These are phyloP conservation scores for Suillus sp. DNA, from an alignment of 768 basidiomycete genomes.

Conservation along the genomic window DNA sequence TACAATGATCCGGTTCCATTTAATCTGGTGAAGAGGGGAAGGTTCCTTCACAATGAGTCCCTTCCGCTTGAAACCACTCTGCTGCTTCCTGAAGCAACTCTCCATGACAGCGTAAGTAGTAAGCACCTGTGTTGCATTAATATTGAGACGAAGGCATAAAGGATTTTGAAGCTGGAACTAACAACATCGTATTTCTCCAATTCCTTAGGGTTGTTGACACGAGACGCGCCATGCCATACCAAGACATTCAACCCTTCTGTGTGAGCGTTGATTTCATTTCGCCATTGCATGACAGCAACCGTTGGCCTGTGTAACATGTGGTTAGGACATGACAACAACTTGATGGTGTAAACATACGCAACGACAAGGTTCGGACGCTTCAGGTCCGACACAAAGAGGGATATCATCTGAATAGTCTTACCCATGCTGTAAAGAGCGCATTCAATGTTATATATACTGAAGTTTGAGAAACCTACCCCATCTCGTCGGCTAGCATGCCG, in stretches of 20 bases:
- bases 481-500: conserved; percentile 92
- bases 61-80: conserved; percentile 88
- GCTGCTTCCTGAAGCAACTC: conserved; percentile 90
- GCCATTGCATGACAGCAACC: conserved; percentile 79
- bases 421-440: conserved; percentile 61
- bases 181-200: conserved; percentile 89
- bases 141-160: conserved; percentile 12
- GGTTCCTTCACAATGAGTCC: conserved; percentile 83
- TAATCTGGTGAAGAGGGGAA: conserved; percentile 79
- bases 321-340: background rate
- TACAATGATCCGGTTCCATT: conserved; percentile 83
- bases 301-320: conserved; percentile 39
- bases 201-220: conserved; percentile 65
- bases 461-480: conserved; percentile 63
- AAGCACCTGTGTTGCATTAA: conserved; percentile 53
- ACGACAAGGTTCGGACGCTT: conserved; percentile 87
- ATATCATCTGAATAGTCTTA: conserved; percentile 96
- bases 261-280: conserved; percentile 87
- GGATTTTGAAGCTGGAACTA: conserved; percentile 26
- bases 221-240: conserved; percentile 88
- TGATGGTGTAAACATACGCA: conserved; percentile 57
- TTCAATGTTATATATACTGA: conserved; percentile 17
- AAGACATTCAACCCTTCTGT: conserved; percentile 83
- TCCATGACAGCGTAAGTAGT: conserved; percentile 90
- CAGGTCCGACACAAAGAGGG: conserved; percentile 79